Conservation (phyloP, 371 early-diverging fungal genomes). For the Mortierella polycephala region DNA sequence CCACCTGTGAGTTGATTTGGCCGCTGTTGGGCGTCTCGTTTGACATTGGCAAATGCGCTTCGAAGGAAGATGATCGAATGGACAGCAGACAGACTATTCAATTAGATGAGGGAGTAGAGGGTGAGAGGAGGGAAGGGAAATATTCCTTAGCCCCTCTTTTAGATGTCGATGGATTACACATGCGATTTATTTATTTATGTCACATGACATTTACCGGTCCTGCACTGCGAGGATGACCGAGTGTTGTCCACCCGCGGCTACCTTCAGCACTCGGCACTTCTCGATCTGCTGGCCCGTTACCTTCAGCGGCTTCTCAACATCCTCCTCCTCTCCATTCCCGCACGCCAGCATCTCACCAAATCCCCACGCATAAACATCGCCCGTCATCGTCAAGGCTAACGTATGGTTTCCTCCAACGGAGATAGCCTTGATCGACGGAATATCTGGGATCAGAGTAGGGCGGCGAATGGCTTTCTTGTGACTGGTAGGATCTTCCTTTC, state of each 20-base stretch:
- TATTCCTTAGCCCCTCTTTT: too few relatives aligned
- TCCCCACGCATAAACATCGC: conserved; percentile 92
- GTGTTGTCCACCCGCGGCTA: conserved; percentile 84
- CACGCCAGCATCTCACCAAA: conserved; percentile 80
- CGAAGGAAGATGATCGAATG: too few relatives aligned
- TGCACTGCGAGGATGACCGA: conserved; percentile 65
- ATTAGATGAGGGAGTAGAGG: too few relatives aligned
- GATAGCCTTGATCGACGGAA: conserved; percentile 69
- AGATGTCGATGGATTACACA: too few relatives aligned
- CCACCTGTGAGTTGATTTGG: conserved; percentile 47
- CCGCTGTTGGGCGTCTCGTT: conserved; percentile 47
- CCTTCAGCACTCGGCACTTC: conserved; percentile 60
- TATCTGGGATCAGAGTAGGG: conserved; percentile 63
- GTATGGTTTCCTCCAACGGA: conserved; percentile 91
- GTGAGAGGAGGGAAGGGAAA: too few relatives aligned
- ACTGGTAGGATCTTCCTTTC: conserved; percentile 35
- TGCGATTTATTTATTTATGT: too few relatives aligned
- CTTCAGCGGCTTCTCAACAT: conserved; percentile 53
- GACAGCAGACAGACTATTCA: too few relatives aligned
- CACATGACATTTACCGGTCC: conserved; percentile 12
- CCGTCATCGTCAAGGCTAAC: conserved; percentile 77
- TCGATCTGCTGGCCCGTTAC: conserved; percentile 50
- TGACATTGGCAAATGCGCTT: conserved; percentile 14
- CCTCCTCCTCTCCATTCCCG: conserved; percentile 83
- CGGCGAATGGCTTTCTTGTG: conserved; percentile 71